phyloP scores from a whole-genome alignment of 1,139 yeast species.

The Candida pseudoviswanathii region DNA sequence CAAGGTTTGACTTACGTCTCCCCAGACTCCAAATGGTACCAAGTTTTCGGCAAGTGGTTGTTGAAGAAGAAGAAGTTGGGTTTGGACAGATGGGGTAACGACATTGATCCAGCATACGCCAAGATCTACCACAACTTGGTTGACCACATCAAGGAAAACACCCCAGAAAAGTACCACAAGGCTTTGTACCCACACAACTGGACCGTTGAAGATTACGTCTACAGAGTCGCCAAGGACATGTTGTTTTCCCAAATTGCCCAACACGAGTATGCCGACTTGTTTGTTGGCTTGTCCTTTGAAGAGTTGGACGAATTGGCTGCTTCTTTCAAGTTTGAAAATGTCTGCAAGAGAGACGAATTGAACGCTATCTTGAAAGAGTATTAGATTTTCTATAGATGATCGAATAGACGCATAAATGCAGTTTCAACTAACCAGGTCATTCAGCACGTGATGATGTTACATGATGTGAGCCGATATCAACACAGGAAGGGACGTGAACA shows the following conservation, averaged over 20 bases:
- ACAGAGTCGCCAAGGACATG: slow-evolving; percentile 41
- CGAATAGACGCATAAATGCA: neutral
- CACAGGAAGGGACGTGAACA: no score
- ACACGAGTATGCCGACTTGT: slow-evolving; percentile 45
- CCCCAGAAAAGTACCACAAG: slow-evolving; percentile 34
- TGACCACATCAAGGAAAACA: slow-evolving; percentile 34
- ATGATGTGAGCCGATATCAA: no score
- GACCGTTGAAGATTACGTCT: slow-evolving; percentile 34
- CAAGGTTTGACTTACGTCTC: slow-evolving; percentile 48
- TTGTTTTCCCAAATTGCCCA: slow-evolving; percentile 42
- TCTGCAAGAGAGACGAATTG: slow-evolving; percentile 40
- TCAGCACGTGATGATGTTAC: no score
- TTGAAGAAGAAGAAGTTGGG: slow-evolving; percentile 44
- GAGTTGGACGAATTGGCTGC: slow-evolving; percentile 51
- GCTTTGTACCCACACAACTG: slow-evolving; percentile 39
- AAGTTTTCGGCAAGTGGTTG: slow-evolving; percentile 40
- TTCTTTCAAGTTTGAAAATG: slow-evolving; percentile 47
- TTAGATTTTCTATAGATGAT: neutral
- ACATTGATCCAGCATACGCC: slow-evolving; percentile 39
- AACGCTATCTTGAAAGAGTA: slow-evolving; percentile 30
- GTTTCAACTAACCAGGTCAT: no score
- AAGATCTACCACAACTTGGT: slow-evolving; percentile 33
- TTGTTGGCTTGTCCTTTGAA: slow-evolving; percentile 38
- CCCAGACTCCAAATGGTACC: slow-evolving; percentile 43
- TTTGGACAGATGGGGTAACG: slow-evolving; percentile 50